Percentiles rank a stretch among this genome's conserved stretches.
Conservation (phyloP, 805 yeast genomes). For the Ogataea henricii region DNA sequence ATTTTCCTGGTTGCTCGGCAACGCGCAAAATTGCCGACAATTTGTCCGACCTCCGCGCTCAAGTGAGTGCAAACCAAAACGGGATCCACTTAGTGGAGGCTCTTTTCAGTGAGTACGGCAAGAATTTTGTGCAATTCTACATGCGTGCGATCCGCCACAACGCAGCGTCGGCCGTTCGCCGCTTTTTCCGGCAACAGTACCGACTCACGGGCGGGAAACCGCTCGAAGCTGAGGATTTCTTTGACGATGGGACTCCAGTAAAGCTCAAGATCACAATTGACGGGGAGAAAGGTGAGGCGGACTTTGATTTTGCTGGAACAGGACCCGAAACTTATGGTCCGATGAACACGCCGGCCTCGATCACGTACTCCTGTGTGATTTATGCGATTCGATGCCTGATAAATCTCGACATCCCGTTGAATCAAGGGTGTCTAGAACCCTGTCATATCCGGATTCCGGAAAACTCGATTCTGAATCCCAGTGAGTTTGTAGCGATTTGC, state of each 20-base stretch:
- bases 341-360: constrained; percentile 57
- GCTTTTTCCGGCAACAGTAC: constrained; percentile 42
- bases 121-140: constrained; percentile 42
- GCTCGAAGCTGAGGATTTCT: constrained; percentile 45
- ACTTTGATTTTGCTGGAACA: constrained; percentile 53
- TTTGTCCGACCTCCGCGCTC: constrained; percentile 47
- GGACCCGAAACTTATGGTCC: constrained; percentile 54
- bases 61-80: constrained; percentile 49
- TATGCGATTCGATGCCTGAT: constrained; percentile 54
- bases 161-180: constrained; percentile 45
- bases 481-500: constrained; percentile 53
- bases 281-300: constrained; percentile 42
- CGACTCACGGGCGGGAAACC: constrained; percentile 33
- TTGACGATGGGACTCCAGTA: constrained; percentile 59
- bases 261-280: constrained; percentile 44
- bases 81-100: constrained; percentile 46
- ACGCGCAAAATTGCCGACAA: constrained; percentile 54
- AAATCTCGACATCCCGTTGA: constrained; percentile 53
- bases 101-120: constrained; percentile 44
- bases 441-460: constrained; percentile 39
- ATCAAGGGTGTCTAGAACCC: constrained; percentile 55
- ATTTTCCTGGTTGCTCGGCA: constrained; percentile 53
- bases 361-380: constrained; percentile 53
- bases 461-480: constrained; percentile 37
- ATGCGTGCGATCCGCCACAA: constrained; percentile 46